Conservation (phyloP, 441 rosid species). For the Daphne laureola region DNA sequence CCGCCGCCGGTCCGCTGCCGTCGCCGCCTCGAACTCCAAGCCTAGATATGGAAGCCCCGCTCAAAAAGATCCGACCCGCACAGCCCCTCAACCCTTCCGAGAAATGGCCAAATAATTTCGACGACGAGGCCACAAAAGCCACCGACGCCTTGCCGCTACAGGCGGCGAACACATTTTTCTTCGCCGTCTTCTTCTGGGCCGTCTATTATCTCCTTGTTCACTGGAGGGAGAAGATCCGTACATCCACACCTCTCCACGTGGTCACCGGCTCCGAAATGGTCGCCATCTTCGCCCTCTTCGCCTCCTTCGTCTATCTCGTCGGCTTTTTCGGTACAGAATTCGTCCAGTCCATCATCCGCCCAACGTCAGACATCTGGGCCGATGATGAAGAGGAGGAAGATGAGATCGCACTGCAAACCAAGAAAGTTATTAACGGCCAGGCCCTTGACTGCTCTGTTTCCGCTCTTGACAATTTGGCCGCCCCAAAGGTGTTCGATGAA, state of each 20-base stretch:
- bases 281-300: constrained; percentile 31
- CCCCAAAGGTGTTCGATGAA: not conserved
- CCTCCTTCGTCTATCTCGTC: constrained; percentile 39
- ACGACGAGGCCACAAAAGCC: constrained; percentile 20
- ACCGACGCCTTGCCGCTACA: constrained; percentile 38
- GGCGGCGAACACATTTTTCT: constrained; percentile 33
- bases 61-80: constrained; percentile 9
- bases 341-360: constrained; percentile 31
- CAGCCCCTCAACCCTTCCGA: constrained; percentile 1
- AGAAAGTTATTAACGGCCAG: constrained; percentile 26
- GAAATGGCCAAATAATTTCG: not conserved
- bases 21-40: no score
- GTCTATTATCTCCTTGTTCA: constrained; percentile 37
- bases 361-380: constrained; percentile 34
- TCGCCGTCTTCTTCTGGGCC: constrained; percentile 37
- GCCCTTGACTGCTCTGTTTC: constrained; percentile 25
- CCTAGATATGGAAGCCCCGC: constrained; percentile 27
- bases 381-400: constrained; percentile 20
- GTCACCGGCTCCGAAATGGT: constrained; percentile 30
- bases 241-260: constrained; percentile 40
- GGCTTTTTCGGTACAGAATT: constrained; percentile 46
- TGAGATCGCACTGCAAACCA: constrained; percentile 9
- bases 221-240: constrained; percentile 55
- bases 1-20: not conserved
- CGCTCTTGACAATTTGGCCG: constrained; percentile 6